Evolutionary conservation across 2,329 filamentous ascomycete genomes (phyloP).

Genomic region (Stagonosporopsis cucurbitacearum): DNA sequence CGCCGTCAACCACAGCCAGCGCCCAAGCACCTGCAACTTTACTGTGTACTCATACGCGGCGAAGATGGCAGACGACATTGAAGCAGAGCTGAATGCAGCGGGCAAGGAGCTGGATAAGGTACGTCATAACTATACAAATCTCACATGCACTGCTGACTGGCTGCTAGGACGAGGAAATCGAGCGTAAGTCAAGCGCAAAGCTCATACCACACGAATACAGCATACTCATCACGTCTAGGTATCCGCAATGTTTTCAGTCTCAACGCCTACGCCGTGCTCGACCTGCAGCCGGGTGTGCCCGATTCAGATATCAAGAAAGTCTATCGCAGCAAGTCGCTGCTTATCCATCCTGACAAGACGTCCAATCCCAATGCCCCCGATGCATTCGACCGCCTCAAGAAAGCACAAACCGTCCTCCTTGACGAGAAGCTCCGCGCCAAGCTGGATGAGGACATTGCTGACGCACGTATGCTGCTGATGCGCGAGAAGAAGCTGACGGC

Average conservation of each 20-base stretch:
- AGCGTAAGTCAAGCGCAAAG: constrained; percentile 58
- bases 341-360: constrained; percentile 99
- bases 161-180: constrained; percentile 86
- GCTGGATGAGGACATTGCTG: constrained; percentile 93
- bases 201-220: background rate
- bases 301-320: constrained; percentile 94
- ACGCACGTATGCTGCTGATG: constrained; percentile 93
- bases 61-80: constrained; percentile 66
- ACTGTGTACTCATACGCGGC: background rate
- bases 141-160: constrained; percentile 18
- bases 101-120: constrained; percentile 92
- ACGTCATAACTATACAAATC: background rate
- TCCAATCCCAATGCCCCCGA: constrained; percentile 89
- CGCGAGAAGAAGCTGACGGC: constrained; percentile 92
- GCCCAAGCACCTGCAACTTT: constrained; percentile 1
- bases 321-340: constrained; percentile 97
- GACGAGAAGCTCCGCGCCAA: constrained; percentile 89
- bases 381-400: constrained; percentile 95
- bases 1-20: background rate
- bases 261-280: constrained; percentile 88
- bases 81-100: constrained; percentile 5
- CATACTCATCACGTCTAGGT: constrained; percentile 32
- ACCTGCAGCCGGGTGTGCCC: constrained; percentile 91
- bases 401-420: constrained; percentile 88
- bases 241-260: constrained; percentile 89